These are phyloP conservation scores for Oryza officinalis DNA, from an alignment of 176 grass and related monocot genomes.

Conservation along the genomic window DNA sequence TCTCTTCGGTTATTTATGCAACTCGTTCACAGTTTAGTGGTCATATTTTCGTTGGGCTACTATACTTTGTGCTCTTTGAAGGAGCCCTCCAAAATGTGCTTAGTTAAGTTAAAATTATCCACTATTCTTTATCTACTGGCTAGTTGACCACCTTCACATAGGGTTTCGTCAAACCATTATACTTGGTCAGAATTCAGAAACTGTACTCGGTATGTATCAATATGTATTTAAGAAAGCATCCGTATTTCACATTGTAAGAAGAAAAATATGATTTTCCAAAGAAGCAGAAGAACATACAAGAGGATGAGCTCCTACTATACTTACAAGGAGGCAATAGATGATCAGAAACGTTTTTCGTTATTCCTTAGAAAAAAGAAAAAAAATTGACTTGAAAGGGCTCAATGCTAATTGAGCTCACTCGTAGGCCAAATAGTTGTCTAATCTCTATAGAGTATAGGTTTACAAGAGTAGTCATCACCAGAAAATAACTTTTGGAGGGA, in stretches of 20 bases:
- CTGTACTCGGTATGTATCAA: not conserved
- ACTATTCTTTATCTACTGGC: not conserved
- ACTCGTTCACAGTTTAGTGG: not conserved
- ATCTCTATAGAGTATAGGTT: not conserved
- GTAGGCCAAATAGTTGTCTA: not conserved
- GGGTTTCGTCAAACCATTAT: not conserved
- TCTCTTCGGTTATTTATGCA: not conserved
- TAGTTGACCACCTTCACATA: not conserved
- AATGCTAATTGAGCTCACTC: conserved; percentile 49
- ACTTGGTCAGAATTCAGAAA: conserved; percentile 5
- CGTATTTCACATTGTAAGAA: not conserved
- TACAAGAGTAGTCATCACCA: conserved; percentile 1
- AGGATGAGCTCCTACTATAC: not conserved
- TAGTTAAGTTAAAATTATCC: not conserved
- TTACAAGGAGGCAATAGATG: not conserved
- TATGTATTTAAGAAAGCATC: not conserved
- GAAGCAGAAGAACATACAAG: not conserved
- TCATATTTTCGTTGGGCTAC: not conserved
- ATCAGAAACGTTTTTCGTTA: conserved; percentile 18
- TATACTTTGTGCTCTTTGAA: not conserved
- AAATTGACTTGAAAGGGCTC: conserved; percentile 34
- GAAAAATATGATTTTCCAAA: not conserved
- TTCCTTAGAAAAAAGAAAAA: not conserved
- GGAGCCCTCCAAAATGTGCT: not conserved
- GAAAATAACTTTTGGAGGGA: conserved; percentile 1